Conservation (phyloP, 1,139 yeast genomes). For the Debaryomyces nepalensis region DNA sequence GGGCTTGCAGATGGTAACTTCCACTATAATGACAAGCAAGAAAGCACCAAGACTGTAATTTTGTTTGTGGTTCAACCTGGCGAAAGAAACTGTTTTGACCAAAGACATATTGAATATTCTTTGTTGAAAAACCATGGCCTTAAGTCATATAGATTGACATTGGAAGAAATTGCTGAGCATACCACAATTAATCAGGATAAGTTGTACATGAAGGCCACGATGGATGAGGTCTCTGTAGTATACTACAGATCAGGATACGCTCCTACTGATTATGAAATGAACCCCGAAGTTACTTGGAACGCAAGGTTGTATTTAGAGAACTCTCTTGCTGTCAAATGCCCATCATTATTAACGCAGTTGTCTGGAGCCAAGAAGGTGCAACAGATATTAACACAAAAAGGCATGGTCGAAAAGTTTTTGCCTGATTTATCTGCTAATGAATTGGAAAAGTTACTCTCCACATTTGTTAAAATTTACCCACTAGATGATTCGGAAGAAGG, state of each 20-base stretch:
- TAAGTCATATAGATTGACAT: conserved; percentile 65
- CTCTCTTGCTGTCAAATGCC: conserved; percentile 85
- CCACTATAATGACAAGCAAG: conserved; percentile 46
- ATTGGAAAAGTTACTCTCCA: conserved; percentile 45
- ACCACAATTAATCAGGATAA: conserved; percentile 49
- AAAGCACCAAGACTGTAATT: conserved; percentile 52
- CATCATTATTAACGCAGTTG: conserved; percentile 83
- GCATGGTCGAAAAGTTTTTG: conserved; percentile 52
- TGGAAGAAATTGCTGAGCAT: conserved; percentile 57
- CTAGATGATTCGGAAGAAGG: conserved; percentile 76
- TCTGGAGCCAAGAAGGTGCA: conserved; percentile 94
- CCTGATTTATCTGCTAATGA: conserved; percentile 32
- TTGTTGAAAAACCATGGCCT: conserved; percentile 61
- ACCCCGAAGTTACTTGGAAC: conserved; percentile 66
- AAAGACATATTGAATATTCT: conserved; percentile 77
- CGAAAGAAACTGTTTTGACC: conserved; percentile 91
- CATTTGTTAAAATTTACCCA: conserved; percentile 88
- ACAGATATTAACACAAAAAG: conserved; percentile 72
- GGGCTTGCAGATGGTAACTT: conserved; percentile 73
- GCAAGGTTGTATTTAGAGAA: conserved; percentile 74
- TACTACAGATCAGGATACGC: conserved; percentile 90
- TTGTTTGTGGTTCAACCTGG: conserved; percentile 81
- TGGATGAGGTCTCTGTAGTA: conserved; percentile 81
- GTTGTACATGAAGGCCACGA: conserved; percentile 55
- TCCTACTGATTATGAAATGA: conserved; percentile 69